phyloP scores from a whole-genome alignment of 1,284 basidiomycete genomes.

The Trichosporon sp. region DNA sequence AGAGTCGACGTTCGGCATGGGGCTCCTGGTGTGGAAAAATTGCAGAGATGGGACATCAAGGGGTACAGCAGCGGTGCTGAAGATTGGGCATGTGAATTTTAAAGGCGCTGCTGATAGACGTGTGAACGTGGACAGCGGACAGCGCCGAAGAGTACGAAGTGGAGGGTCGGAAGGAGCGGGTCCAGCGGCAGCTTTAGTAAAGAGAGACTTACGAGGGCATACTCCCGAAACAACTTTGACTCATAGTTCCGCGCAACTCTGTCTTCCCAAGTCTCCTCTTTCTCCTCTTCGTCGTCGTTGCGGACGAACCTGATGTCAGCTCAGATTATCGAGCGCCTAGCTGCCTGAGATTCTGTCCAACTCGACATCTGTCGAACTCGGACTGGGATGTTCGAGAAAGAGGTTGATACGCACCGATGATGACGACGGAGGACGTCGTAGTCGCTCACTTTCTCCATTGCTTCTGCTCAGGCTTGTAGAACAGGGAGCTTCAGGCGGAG shows the following conservation, averaged over 20 bases:
- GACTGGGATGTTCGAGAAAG: too few relatives aligned
- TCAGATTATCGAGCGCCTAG: neutral
- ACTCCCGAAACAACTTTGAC: constrained; percentile 77
- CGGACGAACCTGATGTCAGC: constrained; percentile 65
- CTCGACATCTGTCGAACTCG: too few relatives aligned
- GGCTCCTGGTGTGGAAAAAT: too few relatives aligned
- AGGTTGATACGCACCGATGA: constrained; percentile 46
- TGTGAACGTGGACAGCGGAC: too few relatives aligned
- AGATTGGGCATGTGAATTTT: too few relatives aligned
- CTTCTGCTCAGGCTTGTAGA: neutral
- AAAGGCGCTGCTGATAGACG: too few relatives aligned
- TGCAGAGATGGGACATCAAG: too few relatives aligned
- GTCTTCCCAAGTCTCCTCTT: constrained; percentile 61
- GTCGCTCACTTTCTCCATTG: constrained; percentile 25
- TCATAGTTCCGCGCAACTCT: constrained; percentile 82
- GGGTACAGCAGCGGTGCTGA: too few relatives aligned
- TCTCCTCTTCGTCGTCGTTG: constrained; percentile 53
- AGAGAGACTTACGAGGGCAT: constrained; percentile 56
- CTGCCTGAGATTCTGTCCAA: too few relatives aligned
- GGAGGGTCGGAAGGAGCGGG: neutral
- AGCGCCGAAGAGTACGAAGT: too few relatives aligned
- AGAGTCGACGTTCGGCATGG: too few relatives aligned
- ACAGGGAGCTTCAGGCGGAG: too few relatives aligned
- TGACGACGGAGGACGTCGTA: constrained; percentile 51
- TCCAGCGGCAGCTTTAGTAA: neutral